A percentile compares a stretch with the other conserved stretches of the same genome.
phyloP scores from a whole-genome alignment of 495 filamentous ascomycete genomes.

The Pseudomonodictys pantanalensis region DNA sequence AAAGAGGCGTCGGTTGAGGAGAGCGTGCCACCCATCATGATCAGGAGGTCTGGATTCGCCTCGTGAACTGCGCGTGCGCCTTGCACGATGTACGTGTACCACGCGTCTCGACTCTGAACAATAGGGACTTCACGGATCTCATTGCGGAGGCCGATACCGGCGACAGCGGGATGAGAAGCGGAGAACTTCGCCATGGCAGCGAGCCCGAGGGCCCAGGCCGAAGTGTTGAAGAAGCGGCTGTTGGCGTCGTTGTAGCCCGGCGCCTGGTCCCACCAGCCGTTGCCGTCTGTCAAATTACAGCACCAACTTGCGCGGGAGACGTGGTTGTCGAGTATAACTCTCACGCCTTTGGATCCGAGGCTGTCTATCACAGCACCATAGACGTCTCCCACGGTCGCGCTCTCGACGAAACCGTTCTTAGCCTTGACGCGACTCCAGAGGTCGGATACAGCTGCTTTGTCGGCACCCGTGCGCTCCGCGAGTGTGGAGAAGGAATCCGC shows the following conservation, averaged over 20 bases:
- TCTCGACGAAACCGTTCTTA: slow-evolving; percentile 45
- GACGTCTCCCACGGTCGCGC: slow-evolving; percentile 41
- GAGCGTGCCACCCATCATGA: slow-evolving; percentile 49
- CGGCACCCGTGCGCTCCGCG: slow-evolving; percentile 40
- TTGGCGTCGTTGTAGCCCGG: slow-evolving; percentile 46
- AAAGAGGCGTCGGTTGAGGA: slow-evolving; percentile 47
- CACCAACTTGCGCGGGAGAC: slow-evolving; percentile 51
- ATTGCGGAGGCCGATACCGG: slow-evolving; percentile 50
- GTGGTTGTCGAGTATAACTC: slow-evolving; percentile 55
- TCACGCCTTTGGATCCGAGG: slow-evolving; percentile 42
- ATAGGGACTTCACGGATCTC: slow-evolving; percentile 44
- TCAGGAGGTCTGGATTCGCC: slow-evolving; percentile 45
- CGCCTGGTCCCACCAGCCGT: slow-evolving; percentile 53
- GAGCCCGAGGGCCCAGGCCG: slow-evolving; percentile 46
- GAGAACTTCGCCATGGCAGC: slow-evolving; percentile 40
- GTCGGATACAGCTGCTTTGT: slow-evolving; percentile 34
- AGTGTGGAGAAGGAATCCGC: slow-evolving; percentile 44
- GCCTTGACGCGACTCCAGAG: slow-evolving; percentile 41
- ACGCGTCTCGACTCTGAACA: slow-evolving; percentile 47
- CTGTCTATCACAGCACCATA: slow-evolving; percentile 44
- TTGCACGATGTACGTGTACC: slow-evolving; percentile 47
- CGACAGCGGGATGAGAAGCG: slow-evolving; percentile 42
- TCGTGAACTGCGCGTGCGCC: slow-evolving; percentile 45
- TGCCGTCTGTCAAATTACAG: slow-evolving; percentile 51
- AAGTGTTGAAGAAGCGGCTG: slow-evolving; percentile 46